Conservation (phyloP, 768 basidiomycete species). For the Hebeloma cylindrosporum region DNA sequence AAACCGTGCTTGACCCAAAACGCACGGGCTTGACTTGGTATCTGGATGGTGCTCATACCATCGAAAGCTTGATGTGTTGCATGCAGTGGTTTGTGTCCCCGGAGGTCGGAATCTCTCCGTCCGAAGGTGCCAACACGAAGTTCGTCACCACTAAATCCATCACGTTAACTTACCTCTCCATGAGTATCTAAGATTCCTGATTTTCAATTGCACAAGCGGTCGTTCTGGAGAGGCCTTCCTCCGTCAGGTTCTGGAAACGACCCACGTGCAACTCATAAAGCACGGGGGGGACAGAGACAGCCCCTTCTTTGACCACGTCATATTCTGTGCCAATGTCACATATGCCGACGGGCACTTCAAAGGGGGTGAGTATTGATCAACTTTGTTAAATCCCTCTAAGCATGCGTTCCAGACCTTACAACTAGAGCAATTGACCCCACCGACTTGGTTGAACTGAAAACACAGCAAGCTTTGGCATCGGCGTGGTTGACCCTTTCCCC, state of each 20-base stretch:
- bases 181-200: conserved; percentile 53
- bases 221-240: conserved; percentile 80
- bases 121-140: background rate
- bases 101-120: conserved; percentile 44
- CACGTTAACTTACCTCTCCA: conserved; percentile 16
- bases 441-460: conserved; percentile 65
- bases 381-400: background rate
- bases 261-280: conserved; percentile 45
- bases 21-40: conserved; percentile 70
- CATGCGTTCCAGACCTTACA: conserved; percentile 64
- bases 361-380: conserved; percentile 58
- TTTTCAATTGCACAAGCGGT: conserved; percentile 96
- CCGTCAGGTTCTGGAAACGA: conserved; percentile 51
- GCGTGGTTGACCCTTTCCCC: conserved; percentile 72
- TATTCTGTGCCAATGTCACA: conserved; percentile 97
- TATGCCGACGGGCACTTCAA: conserved; percentile 89
- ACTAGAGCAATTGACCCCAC: conserved; percentile 61
- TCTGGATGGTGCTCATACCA: conserved; percentile 94
- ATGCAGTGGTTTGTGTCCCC: conserved; percentile 84
- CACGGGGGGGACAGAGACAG: conserved; percentile 37
- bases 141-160: conserved; percentile 4
- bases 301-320: conserved; percentile 76
- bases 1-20: conserved; percentile 67
- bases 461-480: conserved; percentile 72
- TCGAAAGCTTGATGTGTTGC: conserved; percentile 85